Evolutionary conservation across 768 basidiomycete genomes (phyloP).

Genomic region (Flagelloscypha sp.): DNA sequence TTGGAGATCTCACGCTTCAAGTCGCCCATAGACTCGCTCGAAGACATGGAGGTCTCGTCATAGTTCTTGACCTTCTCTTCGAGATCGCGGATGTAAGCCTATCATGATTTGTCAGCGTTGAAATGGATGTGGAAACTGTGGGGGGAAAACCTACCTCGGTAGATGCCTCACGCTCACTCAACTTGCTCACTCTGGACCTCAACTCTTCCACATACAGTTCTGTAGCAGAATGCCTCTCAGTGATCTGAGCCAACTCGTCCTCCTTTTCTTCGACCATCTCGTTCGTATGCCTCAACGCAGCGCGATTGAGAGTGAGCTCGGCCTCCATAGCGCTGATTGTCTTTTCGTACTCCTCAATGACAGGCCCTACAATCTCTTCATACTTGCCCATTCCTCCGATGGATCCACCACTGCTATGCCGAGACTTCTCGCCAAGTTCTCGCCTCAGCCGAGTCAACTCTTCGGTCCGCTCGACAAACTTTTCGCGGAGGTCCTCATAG

Average conservation of each 20-base stretch:
- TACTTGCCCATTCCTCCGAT: conserved; percentile 68
- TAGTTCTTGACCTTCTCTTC: conserved; percentile 86
- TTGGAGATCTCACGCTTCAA: conserved; percentile 75
- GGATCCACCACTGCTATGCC: conserved; percentile 49
- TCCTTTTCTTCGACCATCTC: conserved; percentile 91
- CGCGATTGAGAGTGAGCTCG: conserved; percentile 79
- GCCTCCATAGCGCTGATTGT: conserved; percentile 92
- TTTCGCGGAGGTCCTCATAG: conserved; percentile 75
- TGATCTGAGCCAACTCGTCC: conserved; percentile 58
- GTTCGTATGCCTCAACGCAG: conserved; percentile 83
- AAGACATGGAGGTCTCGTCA: conserved; percentile 69
- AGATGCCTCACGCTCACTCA: conserved; percentile 81
- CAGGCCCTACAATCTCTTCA: conserved; percentile 92
- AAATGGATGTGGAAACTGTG: conserved; percentile 1
- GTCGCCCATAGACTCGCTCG: conserved; percentile 73
- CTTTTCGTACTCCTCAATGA: conserved; percentile 98
- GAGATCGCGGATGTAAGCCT: conserved; percentile 91
- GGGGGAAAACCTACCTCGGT: conserved; percentile 61
- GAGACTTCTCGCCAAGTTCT: conserved; percentile 70
- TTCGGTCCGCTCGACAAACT: conserved; percentile 83
- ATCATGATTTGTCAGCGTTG: conserved; percentile 12
- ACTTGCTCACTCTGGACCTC: conserved; percentile 65
- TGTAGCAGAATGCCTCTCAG: conserved; percentile 65
- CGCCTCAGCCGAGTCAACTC: conserved; percentile 75
- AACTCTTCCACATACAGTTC: conserved; percentile 88